Conservation (phyloP, 2,329 filamentous ascomycete genomes). For the Phoma sp. region DNA sequence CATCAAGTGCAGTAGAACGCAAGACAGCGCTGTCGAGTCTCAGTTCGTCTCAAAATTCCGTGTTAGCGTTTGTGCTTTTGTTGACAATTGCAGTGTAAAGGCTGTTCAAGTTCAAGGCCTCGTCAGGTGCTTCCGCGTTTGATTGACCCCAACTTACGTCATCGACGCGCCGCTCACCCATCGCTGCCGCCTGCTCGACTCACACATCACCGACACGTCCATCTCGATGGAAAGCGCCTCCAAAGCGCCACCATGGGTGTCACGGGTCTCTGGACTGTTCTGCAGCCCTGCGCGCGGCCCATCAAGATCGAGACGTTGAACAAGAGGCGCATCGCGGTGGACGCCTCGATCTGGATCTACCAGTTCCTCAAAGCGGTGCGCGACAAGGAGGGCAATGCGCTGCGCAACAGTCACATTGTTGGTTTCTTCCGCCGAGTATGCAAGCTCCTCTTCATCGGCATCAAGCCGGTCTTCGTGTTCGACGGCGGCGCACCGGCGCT, state of each 20-base stretch:
- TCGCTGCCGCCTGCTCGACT: constrained; percentile 1
- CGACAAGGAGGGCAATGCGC: constrained; percentile 95
- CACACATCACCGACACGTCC: background rate
- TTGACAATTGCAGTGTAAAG: background rate
- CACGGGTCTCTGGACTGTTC: constrained; percentile 94
- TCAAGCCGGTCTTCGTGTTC: constrained; percentile 96
- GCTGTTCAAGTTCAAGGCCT: background rate
- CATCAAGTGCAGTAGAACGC: no score
- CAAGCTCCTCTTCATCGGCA: constrained; percentile 95
- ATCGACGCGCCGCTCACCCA: constrained; percentile 12
- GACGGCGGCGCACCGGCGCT: constrained; percentile 91
- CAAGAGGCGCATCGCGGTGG: constrained; percentile 92
- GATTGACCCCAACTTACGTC: constrained; percentile 7
- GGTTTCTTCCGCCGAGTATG: constrained; percentile 99
- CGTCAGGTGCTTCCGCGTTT: constrained; percentile 16
- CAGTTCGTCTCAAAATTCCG: background rate
- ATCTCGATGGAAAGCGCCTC: background rate
- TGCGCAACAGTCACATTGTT: constrained; percentile 94
- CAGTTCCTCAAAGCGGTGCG: constrained; percentile 98
- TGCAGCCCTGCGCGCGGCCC: constrained; percentile 92
- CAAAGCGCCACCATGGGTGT: constrained; percentile 77
- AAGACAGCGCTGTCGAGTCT: no score
- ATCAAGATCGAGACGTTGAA: constrained; percentile 97
- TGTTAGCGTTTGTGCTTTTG: background rate
- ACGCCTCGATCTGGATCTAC: constrained; percentile 99